phyloP scores from a whole-genome alignment of 352 stramenopile genomes.

The Phytophthora colocasiae region DNA sequence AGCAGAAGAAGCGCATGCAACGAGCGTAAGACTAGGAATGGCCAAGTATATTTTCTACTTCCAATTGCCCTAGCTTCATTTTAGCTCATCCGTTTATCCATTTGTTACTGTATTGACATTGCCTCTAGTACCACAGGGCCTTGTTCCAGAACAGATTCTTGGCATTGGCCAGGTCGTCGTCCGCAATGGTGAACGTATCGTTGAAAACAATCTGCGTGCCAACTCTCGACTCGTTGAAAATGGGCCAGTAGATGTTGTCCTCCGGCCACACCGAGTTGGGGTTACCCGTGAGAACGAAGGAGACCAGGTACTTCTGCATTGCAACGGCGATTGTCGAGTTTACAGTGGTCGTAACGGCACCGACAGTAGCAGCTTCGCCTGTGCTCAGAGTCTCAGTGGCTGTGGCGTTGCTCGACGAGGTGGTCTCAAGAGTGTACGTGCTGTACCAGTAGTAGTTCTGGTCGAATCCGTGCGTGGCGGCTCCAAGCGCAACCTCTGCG shows the following conservation, averaged over 20 bases:
- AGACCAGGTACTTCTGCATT: conserved; percentile 40
- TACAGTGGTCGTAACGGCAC: conserved; percentile 8
- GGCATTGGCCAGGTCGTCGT: conserved; percentile 28
- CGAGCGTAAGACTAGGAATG: not conserved
- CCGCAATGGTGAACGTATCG: conserved; percentile 22
- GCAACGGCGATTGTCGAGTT: conserved; percentile 30
- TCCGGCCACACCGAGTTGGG: conserved; percentile 27
- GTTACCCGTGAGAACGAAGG: conserved; percentile 34
- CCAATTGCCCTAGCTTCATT: too few relatives aligned
- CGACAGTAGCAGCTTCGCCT: not conserved
- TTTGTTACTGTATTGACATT: too few relatives aligned
- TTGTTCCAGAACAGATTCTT: conserved; percentile 39
- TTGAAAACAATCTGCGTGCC: conserved; percentile 34
- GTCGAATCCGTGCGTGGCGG: conserved; percentile 25
- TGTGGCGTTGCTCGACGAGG: conserved; percentile 4
- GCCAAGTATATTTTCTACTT: too few relatives aligned
- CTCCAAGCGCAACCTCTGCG: conserved; percentile 21
- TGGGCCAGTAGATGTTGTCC: conserved; percentile 37
- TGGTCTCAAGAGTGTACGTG: conserved; percentile 17
- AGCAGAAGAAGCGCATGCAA: conserved; percentile 58
- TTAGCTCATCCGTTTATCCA: too few relatives aligned
- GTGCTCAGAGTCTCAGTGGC: not conserved
- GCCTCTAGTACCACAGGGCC: conserved; percentile 31
- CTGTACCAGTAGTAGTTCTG: conserved; percentile 42
- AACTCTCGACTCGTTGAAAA: conserved; percentile 21